A percentile compares a stretch with the other conserved stretches of the same genome.
phyloP scores from a whole-genome alignment of 1,139 yeast species.

The Meyerozyma guilliermondii region DNA sequence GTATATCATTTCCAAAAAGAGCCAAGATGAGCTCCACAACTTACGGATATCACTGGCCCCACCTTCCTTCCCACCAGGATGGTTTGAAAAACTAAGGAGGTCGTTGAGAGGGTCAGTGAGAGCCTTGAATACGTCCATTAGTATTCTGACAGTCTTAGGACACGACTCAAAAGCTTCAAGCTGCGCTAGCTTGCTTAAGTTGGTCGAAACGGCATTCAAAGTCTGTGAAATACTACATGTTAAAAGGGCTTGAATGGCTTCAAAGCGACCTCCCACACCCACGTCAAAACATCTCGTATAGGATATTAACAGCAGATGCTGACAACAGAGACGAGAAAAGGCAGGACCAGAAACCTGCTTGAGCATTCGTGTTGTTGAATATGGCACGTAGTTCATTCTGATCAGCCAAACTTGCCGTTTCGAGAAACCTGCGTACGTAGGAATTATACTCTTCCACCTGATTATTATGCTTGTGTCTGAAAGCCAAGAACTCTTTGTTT shows the following conservation, averaged over 20 bases:
- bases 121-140: constrained; percentile 67
- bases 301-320: constrained; percentile 66
- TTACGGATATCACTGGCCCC: constrained; percentile 14
- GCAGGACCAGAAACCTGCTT: constrained; percentile 65
- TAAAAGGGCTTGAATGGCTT: constrained; percentile 59
- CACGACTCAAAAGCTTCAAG: constrained; percentile 65
- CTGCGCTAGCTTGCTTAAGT: constrained; percentile 40
- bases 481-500: constrained; percentile 18
- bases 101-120: constrained; percentile 62
- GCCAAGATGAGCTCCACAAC: constrained; percentile 73
- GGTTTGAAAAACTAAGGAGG: constrained; percentile 1
- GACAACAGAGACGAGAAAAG: constrained; percentile 56
- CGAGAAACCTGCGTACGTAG: constrained; percentile 23
- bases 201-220: constrained; percentile 43
- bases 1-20: constrained; percentile 63
- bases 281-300: constrained; percentile 73
- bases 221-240: constrained; percentile 38
- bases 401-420: constrained; percentile 36
- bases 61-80: neutral
- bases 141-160: constrained; percentile 67
- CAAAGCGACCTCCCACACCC: constrained; percentile 54
- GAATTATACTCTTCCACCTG: constrained; percentile 22
- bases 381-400: constrained; percentile 35
- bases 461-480: constrained; percentile 28
- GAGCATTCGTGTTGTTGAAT: constrained; percentile 17